Conservation (phyloP, 306 rosid genomes). For the Ormosia emarginata region DNA sequence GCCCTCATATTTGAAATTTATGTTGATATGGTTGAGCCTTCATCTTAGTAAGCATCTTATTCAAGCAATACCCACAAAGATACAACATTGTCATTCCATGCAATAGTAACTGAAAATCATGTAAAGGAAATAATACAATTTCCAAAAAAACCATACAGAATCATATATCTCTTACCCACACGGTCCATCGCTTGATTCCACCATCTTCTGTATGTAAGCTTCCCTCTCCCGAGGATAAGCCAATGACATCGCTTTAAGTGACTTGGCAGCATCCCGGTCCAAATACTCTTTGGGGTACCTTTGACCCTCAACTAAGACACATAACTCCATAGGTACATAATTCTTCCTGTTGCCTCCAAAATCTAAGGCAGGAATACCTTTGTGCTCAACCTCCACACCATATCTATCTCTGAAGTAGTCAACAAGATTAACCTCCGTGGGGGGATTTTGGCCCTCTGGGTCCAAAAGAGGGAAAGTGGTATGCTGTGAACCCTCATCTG, state of each 20-base stretch:
- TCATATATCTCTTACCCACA: slow-evolving; percentile 48
- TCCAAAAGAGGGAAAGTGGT: slow-evolving; percentile 33
- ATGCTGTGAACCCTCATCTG: slow-evolving; percentile 7
- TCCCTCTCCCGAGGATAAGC: slow-evolving; percentile 22
- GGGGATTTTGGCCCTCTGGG: slow-evolving; percentile 22
- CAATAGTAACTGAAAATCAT: neutral
- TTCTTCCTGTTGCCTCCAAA: slow-evolving; percentile 41
- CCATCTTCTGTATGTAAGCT: slow-evolving; percentile 31
- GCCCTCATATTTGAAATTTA: neutral
- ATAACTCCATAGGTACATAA: slow-evolving; percentile 65
- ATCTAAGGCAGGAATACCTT: slow-evolving; percentile 53
- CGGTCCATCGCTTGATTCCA: slow-evolving; percentile 49
- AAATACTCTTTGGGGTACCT: slow-evolving; percentile 49
- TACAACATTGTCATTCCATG: neutral
- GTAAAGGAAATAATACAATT: neutral
- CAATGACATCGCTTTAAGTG: slow-evolving; percentile 39
- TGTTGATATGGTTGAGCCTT: neutral
- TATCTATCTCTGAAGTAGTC: slow-evolving; percentile 40
- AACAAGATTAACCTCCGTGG: slow-evolving; percentile 7
- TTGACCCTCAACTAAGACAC: slow-evolving; percentile 62
- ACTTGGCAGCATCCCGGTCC: neutral
- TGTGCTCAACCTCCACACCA: neutral
- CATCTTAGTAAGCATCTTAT: neutral
- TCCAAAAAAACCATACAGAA: neutral
- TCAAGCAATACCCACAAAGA: neutral